Evolutionary conservation across 441 rosid species (phyloP).

Genomic region (Gossypium davidsonii): DNA sequence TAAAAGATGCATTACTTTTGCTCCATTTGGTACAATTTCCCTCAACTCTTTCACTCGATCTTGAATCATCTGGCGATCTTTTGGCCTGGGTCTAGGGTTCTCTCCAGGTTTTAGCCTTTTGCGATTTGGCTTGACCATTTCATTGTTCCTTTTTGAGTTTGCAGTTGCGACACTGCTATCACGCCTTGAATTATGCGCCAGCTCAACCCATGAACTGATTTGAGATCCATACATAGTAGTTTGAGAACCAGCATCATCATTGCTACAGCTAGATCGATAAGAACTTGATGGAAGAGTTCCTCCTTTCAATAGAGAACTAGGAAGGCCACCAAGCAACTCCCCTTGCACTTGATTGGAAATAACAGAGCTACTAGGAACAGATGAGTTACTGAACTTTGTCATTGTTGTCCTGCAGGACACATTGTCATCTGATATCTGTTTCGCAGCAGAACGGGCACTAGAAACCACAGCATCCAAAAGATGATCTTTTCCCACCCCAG

Average conservation of each 20-base stretch:
- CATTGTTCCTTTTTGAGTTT: conserved; percentile 60
- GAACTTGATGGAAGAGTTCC: conserved; percentile 36
- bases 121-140: conserved; percentile 58
- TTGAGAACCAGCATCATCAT: conserved; percentile 43
- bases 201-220: conserved; percentile 81
- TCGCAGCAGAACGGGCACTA: conserved; percentile 41
- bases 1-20: conserved; percentile 52
- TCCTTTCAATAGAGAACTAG: conserved; percentile 29
- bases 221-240: conserved; percentile 56
- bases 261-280: conserved; percentile 34
- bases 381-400: conserved; percentile 58
- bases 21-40: conserved; percentile 92
- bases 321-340: conserved; percentile 32
- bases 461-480: conserved; percentile 96
- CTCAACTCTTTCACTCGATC: conserved; percentile 97
- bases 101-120: conserved; percentile 90
- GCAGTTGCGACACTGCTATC: conserved; percentile 53
- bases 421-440: conserved; percentile 67
- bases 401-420: conserved; percentile 62
- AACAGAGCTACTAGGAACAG: conserved; percentile 41
- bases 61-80: conserved; percentile 98
- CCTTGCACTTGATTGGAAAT: conserved; percentile 34
- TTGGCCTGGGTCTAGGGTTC: conserved; percentile 93
- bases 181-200: conserved; percentile 42
- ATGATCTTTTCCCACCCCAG: conserved; percentile 44